These are phyloP conservation scores for Botrytis medusae DNA, from an alignment of 2,329 filamentous ascomycete genomes.

Conservation along the genomic window DNA sequence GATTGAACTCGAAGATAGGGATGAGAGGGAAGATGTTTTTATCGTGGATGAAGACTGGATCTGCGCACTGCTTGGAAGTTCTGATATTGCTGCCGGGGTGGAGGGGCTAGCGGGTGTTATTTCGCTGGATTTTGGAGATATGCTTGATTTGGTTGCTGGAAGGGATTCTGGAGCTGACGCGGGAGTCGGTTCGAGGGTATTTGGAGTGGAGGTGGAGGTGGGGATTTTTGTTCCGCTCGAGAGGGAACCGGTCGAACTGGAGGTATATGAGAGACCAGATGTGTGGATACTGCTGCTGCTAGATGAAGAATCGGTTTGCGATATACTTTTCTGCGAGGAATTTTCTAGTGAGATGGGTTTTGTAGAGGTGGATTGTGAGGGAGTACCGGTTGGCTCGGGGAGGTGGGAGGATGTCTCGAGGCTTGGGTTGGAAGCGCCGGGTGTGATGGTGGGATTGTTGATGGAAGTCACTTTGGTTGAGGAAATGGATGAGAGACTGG, in stretches of 20 bases:
- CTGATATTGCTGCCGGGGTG: neutral
- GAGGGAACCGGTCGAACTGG: neutral
- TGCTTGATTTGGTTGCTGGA: neutral
- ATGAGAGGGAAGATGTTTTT: neutral
- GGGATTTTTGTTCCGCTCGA: neutral
- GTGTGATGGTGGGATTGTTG: neutral
- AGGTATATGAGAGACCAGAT: neutral
- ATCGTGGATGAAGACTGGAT: neutral
- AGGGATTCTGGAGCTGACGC: neutral
- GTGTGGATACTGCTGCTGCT: neutral
- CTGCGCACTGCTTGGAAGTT: neutral
- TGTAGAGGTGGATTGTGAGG: neutral
- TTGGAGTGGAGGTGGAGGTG: neutral
- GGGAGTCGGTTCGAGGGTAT: neutral
- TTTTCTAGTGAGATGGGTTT: neutral
- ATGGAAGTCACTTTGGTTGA: neutral
- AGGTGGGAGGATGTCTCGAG: neutral
- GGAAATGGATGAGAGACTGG: neutral
- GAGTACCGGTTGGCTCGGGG: neutral
- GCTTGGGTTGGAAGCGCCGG: neutral
- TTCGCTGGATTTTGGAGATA: neutral
- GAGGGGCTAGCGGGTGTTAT: neutral
- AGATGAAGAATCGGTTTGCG: neutral
- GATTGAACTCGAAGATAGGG: neutral
- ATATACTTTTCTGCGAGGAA: neutral